Evolutionary conservation across 495 filamentous ascomycete genomes (phyloP), one percentile per base, ranked within the genome.

Genomic region (Hypoxylon crocopeplum): DNA sequence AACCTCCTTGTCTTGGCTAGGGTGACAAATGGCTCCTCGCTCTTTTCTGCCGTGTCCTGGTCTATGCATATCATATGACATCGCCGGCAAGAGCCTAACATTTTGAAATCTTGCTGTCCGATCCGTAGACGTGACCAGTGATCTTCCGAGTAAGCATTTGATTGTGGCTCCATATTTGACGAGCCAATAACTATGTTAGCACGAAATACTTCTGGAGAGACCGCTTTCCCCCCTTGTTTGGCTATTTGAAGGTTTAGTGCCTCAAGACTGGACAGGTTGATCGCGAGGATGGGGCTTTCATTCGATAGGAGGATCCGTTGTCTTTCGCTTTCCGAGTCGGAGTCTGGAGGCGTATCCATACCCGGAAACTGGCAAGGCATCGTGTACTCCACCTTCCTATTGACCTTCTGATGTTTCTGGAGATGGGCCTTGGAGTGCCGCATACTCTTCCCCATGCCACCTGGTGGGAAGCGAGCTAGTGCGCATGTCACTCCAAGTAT

Each of bases 31-130:
- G 94, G 94, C 69, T 97, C 93, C 56, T 90, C 84, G 33, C 86
- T 82, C 71, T 85, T 88, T 39, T 84, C 80, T 0, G 86, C 93
- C 4, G 89, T 95, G 13, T 86, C 74, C 65, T 96, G 94, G 58
- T 98, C 86, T 37, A 97, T 83, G 68, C 93, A 97, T 10, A 98
- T 88, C 91, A 98, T 97, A 64, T 96, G 92, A 57, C 94, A 98
- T 12, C 94, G 76, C 29, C 92, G 82, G 66, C 94, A 98, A 15
- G 86, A 81, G 0, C 91, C 93, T 3, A 97, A 75, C 55, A 93
- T 84, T 63, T 89, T 79, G 46, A 91, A 88, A 2, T 75, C 63
- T 22, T 85, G 76, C 11, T 65, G 41, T 11, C 83, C 82, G 32
- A 88, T 81, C 27, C 70, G 70, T 11, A 84, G 22, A 12, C 46